Base-by-base conservation (phyloP, 257 asterid species). In the Eustoma russellianum region DNA sequence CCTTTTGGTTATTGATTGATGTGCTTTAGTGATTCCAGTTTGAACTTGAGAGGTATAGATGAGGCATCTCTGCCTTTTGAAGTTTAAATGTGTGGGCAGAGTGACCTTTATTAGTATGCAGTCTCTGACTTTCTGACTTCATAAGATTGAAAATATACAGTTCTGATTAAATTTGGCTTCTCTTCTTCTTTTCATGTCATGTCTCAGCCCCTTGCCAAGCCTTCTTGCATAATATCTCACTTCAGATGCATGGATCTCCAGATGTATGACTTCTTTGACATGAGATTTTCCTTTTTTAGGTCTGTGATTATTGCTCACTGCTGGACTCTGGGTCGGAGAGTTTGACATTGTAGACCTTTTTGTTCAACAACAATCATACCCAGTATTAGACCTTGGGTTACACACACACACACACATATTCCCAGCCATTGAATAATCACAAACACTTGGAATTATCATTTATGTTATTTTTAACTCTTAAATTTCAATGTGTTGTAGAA, bases 231-330 rank as follows among this genome's bases (percentile, higher is more conserved):
- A 28, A 48, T 43, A 9, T 13, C 16, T 13, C 8, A 34, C 41
- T 50, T 38, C 34, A 19, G 13, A 11, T 55, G 43, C 43, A 15
- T 9, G 6, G 44, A 48, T 50, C 11, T 13, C 13, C 28, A 49
- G 4, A 10, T 13, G 5, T 34, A 9, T 6, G 17, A 16, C 15
- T 38, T 43, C 7, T 41, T 50, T 55, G 55, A 67, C 51, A 44
- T 51, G 55, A 10, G 52, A 38, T 51, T 52, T 52, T 49, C 55
- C 55, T 52, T 24, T 41, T 69, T 44, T 69, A 59, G 66, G 75
- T 59, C 59, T 63, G 63, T 63, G 66, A 64, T 59, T 49, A 48
- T 61, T 50, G 66, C 66, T 47, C 63, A 14, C 38, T 59, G 70
- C 63, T 58, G 54, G 75, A 59, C 16, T 15, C 44, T 49, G 44